Conservation (phyloP, 208 protist genomes). For the Leishmania tropica region DNA sequence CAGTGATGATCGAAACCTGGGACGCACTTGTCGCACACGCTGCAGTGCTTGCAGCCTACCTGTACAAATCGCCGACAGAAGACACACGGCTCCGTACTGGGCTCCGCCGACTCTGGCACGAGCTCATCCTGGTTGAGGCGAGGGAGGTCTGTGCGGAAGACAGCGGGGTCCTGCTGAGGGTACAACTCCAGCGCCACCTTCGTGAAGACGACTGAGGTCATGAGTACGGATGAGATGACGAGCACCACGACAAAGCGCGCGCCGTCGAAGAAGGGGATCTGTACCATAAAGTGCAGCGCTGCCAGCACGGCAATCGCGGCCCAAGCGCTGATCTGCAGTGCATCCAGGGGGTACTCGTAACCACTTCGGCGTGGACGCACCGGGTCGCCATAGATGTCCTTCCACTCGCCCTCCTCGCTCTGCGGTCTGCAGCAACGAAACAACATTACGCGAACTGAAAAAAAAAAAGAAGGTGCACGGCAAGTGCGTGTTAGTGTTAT, state of each 20-base stretch:
- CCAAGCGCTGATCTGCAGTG: slow-evolving; percentile 77
- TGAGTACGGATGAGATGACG: slow-evolving; percentile 49
- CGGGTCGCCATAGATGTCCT: slow-evolving; percentile 79
- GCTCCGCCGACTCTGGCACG: slow-evolving; percentile 31
- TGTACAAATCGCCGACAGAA: slow-evolving; percentile 86
- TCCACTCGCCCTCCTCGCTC: slow-evolving; percentile 65
- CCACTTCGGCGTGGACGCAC: slow-evolving; percentile 79
- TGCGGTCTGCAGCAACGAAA: slow-evolving; percentile 39
- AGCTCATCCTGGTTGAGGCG: slow-evolving; percentile 60
- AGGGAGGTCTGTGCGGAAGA: slow-evolving; percentile 65
- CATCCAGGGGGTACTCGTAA: slow-evolving; percentile 76
- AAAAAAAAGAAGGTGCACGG: too few species aligned
- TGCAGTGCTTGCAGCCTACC: slow-evolving; percentile 85
- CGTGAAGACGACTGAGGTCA: slow-evolving; percentile 35
- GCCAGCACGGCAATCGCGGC: slow-evolving; percentile 46
- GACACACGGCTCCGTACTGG: slow-evolving; percentile 67
- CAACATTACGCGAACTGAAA: slow-evolving; percentile 4
- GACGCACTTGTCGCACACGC: slow-evolving; percentile 92
- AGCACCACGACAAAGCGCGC: slow-evolving; percentile 44
- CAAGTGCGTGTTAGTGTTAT: not conserved
- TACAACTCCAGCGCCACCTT: slow-evolving; percentile 75
- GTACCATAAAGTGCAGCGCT: slow-evolving; percentile 63
- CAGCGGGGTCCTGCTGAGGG: slow-evolving; percentile 68
- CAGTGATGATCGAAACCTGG: slow-evolving; percentile 93
- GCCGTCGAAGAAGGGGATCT: slow-evolving; percentile 68